Base-by-base conservation (phyloP, 2,329 filamentous ascomycete genomes). In the Pezicula rhizophila region DNA sequence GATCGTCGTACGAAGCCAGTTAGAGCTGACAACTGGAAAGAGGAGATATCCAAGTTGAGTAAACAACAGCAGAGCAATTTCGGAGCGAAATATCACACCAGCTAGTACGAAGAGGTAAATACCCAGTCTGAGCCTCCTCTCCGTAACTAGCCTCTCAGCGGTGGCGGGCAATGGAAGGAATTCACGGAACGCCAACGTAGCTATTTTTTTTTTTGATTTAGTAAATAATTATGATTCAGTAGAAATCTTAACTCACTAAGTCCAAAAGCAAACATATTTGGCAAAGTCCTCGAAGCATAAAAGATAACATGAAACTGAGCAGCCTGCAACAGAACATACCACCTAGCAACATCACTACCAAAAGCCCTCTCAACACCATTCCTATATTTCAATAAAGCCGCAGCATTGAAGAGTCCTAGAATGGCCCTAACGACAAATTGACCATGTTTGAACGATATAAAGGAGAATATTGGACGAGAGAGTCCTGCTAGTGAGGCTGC, bases 201-300 rank as follows among this genome's bases (percentile, higher is more conserved):
- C 86, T 87, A 54, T 5, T 44, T 31, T 2, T 17, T 5, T 44
- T 31, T 2, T 17, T 25, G 17, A 59, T 44, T 58, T 45, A 37
- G 46, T 12, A 38, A 39, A 31, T 11, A 7, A 33, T 42, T 42
- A 43, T 15, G 6, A 28, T 5, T 39, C 37, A 23, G 49, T 15
- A 26, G 14, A 26, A 42, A 18, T 26, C 14, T 28, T 5, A 33
- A 75, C 84, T 68, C 73, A 92, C 85, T 89, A 50, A 96, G 70
- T 8, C 82, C 80, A 70, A 97, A 93, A 17, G 93, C 91, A 69
- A 96, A 95, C 86, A 95, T 96, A 66, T 99, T 99, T 2, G 93
- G 93, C 56, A 99, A 71, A 2, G 90, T 93, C 52, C 93, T 78
- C 14, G 90, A 93, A 12, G 91, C 85, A 71, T 99, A 99, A 68